Conservation (phyloP, 2,329 filamentous ascomycete species). For the Penicillium glabrum region DNA sequence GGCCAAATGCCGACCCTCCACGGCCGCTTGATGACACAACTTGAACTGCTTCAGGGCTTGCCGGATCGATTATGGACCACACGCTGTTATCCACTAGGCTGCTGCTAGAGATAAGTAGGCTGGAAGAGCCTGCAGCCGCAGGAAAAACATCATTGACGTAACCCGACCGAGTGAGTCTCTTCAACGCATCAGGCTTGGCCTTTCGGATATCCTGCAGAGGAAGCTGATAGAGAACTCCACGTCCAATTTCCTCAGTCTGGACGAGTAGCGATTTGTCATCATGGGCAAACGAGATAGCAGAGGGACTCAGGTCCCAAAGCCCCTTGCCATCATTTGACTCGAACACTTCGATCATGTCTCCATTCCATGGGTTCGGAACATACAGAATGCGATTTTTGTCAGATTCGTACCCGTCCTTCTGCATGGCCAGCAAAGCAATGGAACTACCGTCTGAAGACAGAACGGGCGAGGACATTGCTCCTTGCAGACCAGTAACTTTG, state of each 20-base stretch:
- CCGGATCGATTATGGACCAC: constrained; percentile 43
- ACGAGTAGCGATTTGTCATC: constrained; percentile 44
- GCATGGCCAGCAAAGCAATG: constrained; percentile 46
- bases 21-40: constrained; percentile 41
- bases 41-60: constrained; percentile 26
- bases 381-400: constrained; percentile 48
- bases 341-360: constrained; percentile 41
- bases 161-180: constrained; percentile 42
- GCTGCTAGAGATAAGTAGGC: constrained; percentile 45
- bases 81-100: constrained; percentile 47
- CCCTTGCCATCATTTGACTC: constrained; percentile 37
- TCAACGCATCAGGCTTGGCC: constrained; percentile 31
- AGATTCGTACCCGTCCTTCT: constrained; percentile 47
- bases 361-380: constrained; percentile 43
- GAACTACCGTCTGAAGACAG: constrained; percentile 45
- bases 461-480: constrained; percentile 47
- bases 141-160: constrained; percentile 42
- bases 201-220: constrained; percentile 29
- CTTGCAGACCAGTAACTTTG: constrained; percentile 36
- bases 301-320: constrained; percentile 45
- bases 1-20: constrained; percentile 40
- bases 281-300: constrained; percentile 40
- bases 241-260: constrained; percentile 43
- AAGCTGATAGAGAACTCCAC: constrained; percentile 45
- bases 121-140: constrained; percentile 32